These are phyloP conservation scores for Cornus suecica DNA, from an alignment of 148 eudicot genomes.

Conservation along the genomic window DNA sequence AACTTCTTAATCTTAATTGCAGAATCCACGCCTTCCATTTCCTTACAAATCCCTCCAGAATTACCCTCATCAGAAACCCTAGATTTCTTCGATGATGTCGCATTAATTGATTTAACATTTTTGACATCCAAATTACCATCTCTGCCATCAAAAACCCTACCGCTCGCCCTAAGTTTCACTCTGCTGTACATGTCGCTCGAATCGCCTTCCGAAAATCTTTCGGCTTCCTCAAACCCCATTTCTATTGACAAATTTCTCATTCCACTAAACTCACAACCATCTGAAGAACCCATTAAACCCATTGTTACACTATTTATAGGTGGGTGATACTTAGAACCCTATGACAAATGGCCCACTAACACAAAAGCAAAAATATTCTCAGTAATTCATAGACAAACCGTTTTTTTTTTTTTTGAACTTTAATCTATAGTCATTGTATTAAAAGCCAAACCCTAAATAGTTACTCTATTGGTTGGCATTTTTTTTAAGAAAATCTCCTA, in stretches of 20 bases:
- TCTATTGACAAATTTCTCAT: background rate
- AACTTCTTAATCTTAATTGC: background rate
- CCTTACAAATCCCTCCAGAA: background rate
- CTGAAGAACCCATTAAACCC: background rate
- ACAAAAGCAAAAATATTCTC: too few species aligned
- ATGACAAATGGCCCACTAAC: background rate
- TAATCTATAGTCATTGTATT: too few species aligned
- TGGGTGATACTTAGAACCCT: background rate
- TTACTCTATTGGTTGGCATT: too few species aligned
- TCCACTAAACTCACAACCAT: background rate
- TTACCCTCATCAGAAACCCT: background rate
- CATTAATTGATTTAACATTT: background rate
- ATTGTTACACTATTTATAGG: background rate
- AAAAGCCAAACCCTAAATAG: too few species aligned
- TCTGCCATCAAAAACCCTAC: background rate
- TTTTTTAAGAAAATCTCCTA: too few species aligned
- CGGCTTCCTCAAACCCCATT: background rate
- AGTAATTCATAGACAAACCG: too few species aligned
- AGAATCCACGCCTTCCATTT: constrained; percentile 4
- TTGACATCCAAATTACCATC: background rate
- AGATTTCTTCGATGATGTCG: background rate
- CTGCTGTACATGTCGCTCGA: background rate
- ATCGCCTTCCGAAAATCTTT: background rate
- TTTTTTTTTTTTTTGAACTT: too few species aligned
- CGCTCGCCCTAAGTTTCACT: background rate